Base-by-base conservation (phyloP, 768 basidiomycete species). In the Boletus rubescentipes region DNA sequence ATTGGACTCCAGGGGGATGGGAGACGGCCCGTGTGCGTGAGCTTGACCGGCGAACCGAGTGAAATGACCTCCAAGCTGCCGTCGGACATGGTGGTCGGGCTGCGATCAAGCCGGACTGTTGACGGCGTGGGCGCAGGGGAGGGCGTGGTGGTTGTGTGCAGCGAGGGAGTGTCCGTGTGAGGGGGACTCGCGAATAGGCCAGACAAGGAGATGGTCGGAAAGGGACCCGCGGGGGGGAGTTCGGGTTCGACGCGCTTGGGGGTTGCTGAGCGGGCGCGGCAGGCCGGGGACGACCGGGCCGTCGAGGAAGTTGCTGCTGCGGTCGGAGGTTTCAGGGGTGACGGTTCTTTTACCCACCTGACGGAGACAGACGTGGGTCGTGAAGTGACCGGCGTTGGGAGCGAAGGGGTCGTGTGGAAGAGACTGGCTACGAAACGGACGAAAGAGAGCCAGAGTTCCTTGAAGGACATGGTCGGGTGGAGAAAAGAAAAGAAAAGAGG, bases 1-100 rank as follows among this genome's bases (percentile, higher is more conserved):
- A 44, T 6, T 5, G 68, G 69, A 16, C 68, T 69, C 68, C 68
- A 71, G 5, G 69, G 68, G 3, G 68, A 71, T 14, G 65, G 61
- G 15, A 69, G 69, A 29, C 23, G 63, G 9, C 10, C 39, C 10
- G 41, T 12, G 41, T 54, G 45, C 8, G 40, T 12, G 2, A 44
- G n/a, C 11, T n/a, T 48, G 36, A 42, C 18, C 9, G 61, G 61
- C 7, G 58, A 45, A 11, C 42, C 52, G 42, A 68, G 55, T 0
- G 61, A 67, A 36, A 67, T 59, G 57, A 67, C 44, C 9, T 67
- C 49, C 7, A 66, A 26, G 32, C 61, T 63, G 18, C 55, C 59
- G 35, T 66, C 63, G 43, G 66, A 68, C 55, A 59, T 61, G 5
- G 57, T 46, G 39, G 66, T 63, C 9, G 66, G 63, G 34, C 58